These are phyloP conservation scores for Delphinella strobiligena DNA, from an alignment of 2,329 filamentous ascomycete genomes.

Conservation along the genomic window DNA sequence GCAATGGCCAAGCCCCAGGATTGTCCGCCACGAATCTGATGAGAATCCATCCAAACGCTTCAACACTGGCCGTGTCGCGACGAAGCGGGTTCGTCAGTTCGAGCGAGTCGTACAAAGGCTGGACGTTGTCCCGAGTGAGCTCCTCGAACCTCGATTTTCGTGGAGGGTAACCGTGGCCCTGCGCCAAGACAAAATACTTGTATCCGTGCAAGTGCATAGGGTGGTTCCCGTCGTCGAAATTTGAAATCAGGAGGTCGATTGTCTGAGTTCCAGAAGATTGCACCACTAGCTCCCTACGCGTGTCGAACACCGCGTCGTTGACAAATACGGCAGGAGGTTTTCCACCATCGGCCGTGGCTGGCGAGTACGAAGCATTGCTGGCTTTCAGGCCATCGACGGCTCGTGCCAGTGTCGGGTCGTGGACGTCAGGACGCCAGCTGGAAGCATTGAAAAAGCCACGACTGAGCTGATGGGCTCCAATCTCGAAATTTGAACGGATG, in stretches of 20 bases:
- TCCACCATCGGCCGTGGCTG: slow-evolving; percentile 5
- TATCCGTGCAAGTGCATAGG: slow-evolving; percentile 25
- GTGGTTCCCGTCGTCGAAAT: slow-evolving; percentile 25
- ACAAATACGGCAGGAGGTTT: slow-evolving; percentile 15
- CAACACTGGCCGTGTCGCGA: slow-evolving; percentile 42
- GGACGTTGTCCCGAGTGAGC: slow-evolving; percentile 16
- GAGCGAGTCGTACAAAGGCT: slow-evolving; percentile 21
- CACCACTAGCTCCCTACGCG: slow-evolving; percentile 20
- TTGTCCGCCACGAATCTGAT: slow-evolving; percentile 46
- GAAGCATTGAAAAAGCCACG: slow-evolving; percentile 48
- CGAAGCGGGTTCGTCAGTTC: slow-evolving; percentile 31
- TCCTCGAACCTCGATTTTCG: slow-evolving; percentile 13
- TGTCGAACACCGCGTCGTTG: slow-evolving; percentile 20
- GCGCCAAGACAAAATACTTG: slow-evolving; percentile 24
- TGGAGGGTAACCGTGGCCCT: slow-evolving; percentile 22
- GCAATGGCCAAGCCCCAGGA: slow-evolving; percentile 46
- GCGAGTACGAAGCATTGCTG: slow-evolving; percentile 17
- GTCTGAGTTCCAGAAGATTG: slow-evolving; percentile 24
- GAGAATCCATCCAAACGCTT: slow-evolving; percentile 44
- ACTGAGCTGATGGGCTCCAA: slow-evolving; percentile 45
- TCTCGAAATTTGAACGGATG: slow-evolving; percentile 47
- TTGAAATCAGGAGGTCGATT: slow-evolving; percentile 24
- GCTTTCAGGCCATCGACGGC: slow-evolving; percentile 33
- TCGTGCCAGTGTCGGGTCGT: slow-evolving; percentile 39
- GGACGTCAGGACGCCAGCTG: slow-evolving; percentile 39